Percentiles rank a stretch among this genome's conserved stretches.
Evolutionary conservation across 768 basidiomycete genomes (phyloP).

Genomic region (Gloeopeniophorella convolvens): DNA sequence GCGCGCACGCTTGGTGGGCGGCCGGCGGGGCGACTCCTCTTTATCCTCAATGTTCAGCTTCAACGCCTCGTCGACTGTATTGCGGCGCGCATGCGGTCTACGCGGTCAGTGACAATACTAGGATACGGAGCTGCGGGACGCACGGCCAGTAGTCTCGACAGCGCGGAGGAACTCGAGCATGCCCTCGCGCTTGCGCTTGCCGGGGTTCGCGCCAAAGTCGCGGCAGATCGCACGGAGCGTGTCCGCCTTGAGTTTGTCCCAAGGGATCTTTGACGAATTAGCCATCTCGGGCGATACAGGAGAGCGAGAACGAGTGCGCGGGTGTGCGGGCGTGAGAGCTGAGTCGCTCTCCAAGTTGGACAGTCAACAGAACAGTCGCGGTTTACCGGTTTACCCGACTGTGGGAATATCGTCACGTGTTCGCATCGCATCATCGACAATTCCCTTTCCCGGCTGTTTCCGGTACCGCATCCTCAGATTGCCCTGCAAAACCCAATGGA

Average conservation of each 20-base stretch:
- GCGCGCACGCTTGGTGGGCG: constrained; percentile 16
- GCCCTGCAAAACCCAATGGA: too few relatives aligned
- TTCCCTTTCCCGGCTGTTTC: too few relatives aligned
- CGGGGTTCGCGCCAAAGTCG: constrained; percentile 23
- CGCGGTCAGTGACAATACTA: too few relatives aligned
- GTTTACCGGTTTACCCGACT: too few relatives aligned
- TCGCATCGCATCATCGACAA: too few relatives aligned
- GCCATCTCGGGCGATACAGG: constrained; percentile 8
- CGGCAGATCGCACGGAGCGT: constrained; percentile 23
- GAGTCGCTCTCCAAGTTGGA: too few relatives aligned
- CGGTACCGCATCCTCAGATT: too few relatives aligned
- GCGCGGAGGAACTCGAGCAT: constrained; percentile 22
- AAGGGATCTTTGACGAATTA: constrained; percentile 20
- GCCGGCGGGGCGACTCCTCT: constrained; percentile 13
- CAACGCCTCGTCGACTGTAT: constrained; percentile 18
- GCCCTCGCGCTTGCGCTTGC: constrained; percentile 19
- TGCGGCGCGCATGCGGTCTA: too few relatives aligned
- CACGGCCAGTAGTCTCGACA: constrained; percentile 23
- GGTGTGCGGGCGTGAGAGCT: too few relatives aligned
- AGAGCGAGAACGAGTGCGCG: neutral
- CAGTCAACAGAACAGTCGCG: too few relatives aligned
- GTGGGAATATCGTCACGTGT: too few relatives aligned
- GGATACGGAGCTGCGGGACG: too few relatives aligned
- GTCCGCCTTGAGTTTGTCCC: constrained; percentile 23
- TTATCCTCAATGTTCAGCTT: constrained; percentile 18